phyloP scores from a whole-genome alignment of 2,329 filamentous ascomycete species.

The Ophiostoma tasmaniense region DNA sequence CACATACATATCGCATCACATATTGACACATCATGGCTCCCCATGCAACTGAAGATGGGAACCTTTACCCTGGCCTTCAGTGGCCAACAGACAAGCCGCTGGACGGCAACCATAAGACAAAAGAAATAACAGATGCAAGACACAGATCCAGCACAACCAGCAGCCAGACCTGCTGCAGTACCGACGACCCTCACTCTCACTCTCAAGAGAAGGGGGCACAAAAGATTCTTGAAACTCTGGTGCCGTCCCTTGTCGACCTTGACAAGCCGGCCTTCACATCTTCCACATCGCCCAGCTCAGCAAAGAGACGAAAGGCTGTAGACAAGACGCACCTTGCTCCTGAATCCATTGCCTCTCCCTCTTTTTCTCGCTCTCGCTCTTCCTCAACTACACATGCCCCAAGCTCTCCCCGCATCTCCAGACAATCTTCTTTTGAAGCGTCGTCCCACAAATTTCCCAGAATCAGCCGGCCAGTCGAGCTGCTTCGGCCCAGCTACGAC shows the following conservation, averaged over 20 bases:
- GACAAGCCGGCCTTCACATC: neutral
- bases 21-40: neutral
- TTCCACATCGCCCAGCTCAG: neutral
- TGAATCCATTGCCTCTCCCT: neutral
- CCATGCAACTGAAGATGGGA: neutral
- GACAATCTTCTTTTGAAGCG: conserved; percentile 14
- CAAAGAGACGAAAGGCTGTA: neutral
- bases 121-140: neutral
- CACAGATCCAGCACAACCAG: neutral
- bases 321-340: neutral
- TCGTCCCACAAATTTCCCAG: conserved; percentile 36
- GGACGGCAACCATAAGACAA: neutral
- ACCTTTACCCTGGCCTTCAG: neutral
- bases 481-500: conserved; percentile 52
- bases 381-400: no score
- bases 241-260: neutral
- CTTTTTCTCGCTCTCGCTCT: neutral
- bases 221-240: neutral
- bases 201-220: neutral
- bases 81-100: conserved; percentile 5
- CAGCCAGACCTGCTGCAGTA: conserved; percentile 1
- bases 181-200: neutral
- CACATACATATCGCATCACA: neutral
- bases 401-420: conserved; percentile 18
- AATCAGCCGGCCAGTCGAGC: conserved; percentile 48